Conservation (phyloP, 2,329 filamentous ascomycete genomes). For the Aspergillus viridinutans region DNA sequence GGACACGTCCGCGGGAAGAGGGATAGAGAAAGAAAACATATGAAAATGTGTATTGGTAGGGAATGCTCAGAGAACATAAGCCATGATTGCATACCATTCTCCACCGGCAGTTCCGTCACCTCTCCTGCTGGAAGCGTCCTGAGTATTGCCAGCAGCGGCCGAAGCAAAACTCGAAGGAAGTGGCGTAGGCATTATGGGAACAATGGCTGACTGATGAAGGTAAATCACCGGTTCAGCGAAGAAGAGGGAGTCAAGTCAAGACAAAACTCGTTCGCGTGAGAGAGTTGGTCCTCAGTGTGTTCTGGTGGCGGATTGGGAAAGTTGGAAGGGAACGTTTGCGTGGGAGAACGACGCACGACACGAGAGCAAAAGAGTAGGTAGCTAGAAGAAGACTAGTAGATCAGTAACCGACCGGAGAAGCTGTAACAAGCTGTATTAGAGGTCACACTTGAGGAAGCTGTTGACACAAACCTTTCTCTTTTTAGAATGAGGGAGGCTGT, state of each 20-base stretch:
- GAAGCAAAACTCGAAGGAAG: slow-evolving; percentile 81
- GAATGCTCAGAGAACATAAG: background rate
- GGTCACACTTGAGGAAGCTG: background rate
- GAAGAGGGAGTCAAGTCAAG: slow-evolving; percentile 17
- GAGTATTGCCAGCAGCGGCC: slow-evolving; percentile 71
- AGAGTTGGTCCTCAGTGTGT: slow-evolving; percentile 1
- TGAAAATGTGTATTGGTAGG: background rate
- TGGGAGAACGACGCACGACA: slow-evolving; percentile 20
- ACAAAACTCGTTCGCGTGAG: slow-evolving; percentile 21
- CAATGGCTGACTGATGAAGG: slow-evolving; percentile 18
- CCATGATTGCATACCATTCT: slow-evolving; percentile 61
- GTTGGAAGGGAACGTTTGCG: slow-evolving; percentile 13
- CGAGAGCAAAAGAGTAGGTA: slow-evolving; percentile 4
- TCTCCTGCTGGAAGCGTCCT: slow-evolving; percentile 58
- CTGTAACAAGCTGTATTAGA: background rate
- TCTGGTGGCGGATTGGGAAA: slow-evolving; percentile 16
- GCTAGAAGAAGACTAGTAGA: slow-evolving; percentile 7
- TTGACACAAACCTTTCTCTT: background rate
- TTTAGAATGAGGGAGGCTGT: background rate
- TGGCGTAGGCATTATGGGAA: slow-evolving; percentile 62
- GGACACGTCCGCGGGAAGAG: background rate
- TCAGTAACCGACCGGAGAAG: background rate
- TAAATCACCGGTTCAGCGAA: slow-evolving; percentile 18
- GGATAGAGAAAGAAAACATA: slow-evolving; percentile 2
- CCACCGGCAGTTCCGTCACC: slow-evolving; percentile 57